Evolutionary conservation across 345 rosid genomes (phyloP).

Genomic region (Citrus cavaleriei): DNA sequence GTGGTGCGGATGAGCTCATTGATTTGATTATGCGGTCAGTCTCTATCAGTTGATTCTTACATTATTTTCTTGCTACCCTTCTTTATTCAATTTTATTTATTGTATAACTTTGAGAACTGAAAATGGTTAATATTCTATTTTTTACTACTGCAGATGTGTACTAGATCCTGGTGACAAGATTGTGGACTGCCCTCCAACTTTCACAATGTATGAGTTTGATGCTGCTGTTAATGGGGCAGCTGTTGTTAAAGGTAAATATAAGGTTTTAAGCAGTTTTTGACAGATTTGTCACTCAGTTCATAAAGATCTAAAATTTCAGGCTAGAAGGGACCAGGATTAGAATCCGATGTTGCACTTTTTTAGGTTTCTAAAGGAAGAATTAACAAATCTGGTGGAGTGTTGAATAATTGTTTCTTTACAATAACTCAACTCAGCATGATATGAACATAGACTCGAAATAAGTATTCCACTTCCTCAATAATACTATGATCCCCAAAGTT

Average conservation of each 20-base stretch:
- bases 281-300: background rate
- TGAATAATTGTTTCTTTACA: background rate
- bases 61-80: background rate
- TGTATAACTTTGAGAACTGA: background rate
- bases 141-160: conserved; percentile 54
- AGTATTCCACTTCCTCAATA: background rate
- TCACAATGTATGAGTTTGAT: conserved; percentile 97
- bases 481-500: background rate
- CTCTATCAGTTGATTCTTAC: background rate
- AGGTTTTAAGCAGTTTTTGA: background rate
- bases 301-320: background rate
- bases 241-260: conserved; percentile 66
- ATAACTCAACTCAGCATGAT: background rate
- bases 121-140: background rate
- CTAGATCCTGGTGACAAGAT: conserved; percentile 97
- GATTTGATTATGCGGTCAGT: conserved; percentile 95
- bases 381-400: background rate
- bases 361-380: background rate
- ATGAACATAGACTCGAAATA: background rate
- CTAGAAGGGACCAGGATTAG: background rate
- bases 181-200: conserved; percentile 95
- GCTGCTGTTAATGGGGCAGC: conserved; percentile 86
- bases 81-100: background rate
- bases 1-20: conserved; percentile 95
- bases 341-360: background rate